Evolutionary conservation across 805 yeast species (phyloP).

Genomic region (Lipomyces kockii): DNA sequence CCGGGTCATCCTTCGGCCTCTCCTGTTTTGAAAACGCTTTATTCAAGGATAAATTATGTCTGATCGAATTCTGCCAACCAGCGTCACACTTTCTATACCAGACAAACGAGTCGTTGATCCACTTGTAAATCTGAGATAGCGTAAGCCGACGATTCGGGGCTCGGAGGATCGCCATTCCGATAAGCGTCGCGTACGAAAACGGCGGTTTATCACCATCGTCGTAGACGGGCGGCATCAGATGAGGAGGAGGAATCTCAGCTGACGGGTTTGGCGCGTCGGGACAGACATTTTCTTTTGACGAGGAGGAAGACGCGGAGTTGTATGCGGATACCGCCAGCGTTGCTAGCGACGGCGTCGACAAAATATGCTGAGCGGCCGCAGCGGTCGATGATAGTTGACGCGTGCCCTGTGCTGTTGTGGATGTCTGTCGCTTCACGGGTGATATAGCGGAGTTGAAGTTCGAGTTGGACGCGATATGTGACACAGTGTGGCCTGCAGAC

Average conservation of each 20-base stretch:
- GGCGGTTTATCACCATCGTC: constrained; percentile 83
- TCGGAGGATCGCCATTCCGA: constrained; percentile 89
- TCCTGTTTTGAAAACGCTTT: constrained; percentile 92
- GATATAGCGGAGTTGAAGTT: constrained; percentile 4
- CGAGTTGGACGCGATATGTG: constrained; percentile 3
- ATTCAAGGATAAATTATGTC: constrained; percentile 90
- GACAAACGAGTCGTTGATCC: constrained; percentile 87
- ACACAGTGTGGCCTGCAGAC: background rate
- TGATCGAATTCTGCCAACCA: constrained; percentile 97
- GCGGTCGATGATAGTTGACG: constrained; percentile 19
- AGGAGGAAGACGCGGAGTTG: constrained; percentile 12
- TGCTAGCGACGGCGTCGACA: constrained; percentile 15
- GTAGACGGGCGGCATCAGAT: constrained; percentile 49
- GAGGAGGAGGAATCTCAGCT: constrained; percentile 47
- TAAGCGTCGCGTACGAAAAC: constrained; percentile 88
- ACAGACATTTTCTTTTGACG: constrained; percentile 7
- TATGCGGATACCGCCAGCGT: constrained; percentile 22
- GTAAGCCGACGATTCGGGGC: constrained; percentile 75
- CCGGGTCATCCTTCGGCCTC: constrained; percentile 67
- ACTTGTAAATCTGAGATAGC: constrained; percentile 80
- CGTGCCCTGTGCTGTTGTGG: constrained; percentile 13
- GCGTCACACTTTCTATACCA: constrained; percentile 84
- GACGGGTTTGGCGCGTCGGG: constrained; percentile 6
- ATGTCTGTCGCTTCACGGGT: constrained; percentile 9
- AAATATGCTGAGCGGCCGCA: constrained; percentile 32